Evolutionary conservation across 2,329 filamentous ascomycete genomes (phyloP).

Genomic region (Xylariaceae sp.): DNA sequence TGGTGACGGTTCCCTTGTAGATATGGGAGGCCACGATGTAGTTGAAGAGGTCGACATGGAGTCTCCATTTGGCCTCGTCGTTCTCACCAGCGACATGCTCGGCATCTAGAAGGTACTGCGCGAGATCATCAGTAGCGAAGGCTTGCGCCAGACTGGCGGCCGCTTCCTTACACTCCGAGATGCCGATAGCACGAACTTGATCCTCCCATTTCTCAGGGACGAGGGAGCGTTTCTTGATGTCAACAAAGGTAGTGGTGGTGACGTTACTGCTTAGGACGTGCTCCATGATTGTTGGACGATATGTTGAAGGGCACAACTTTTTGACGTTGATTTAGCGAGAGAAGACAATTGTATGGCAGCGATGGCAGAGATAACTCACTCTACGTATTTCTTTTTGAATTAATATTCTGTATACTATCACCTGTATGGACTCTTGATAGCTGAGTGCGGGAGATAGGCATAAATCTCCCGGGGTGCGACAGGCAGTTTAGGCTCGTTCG

Average conservation of each 20-base stretch:
- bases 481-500: conserved; percentile 54
- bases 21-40: conserved; percentile 74
- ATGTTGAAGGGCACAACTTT: not conserved
- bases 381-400: conserved; percentile 34
- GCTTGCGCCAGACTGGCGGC: conserved; percentile 70
- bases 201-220: conserved; percentile 51
- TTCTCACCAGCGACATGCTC: conserved; percentile 61
- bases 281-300: conserved; percentile 40
- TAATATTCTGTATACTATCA: conserved; percentile 53
- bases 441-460: conserved; percentile 54
- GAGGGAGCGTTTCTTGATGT: conserved; percentile 41
- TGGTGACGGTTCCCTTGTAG: conserved; percentile 69
- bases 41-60: conserved; percentile 73
- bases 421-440: conserved; percentile 53
- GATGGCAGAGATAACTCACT: conserved; percentile 20
- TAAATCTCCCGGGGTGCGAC: conserved; percentile 54
- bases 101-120: conserved; percentile 69
- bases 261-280: conserved; percentile 31
- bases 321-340: not conserved
- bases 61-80: conserved; percentile 66
- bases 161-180: conserved; percentile 67
- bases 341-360: not conserved
- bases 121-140: conserved; percentile 71
- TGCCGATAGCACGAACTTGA: conserved; percentile 58
- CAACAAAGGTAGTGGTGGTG: conserved; percentile 26